These are phyloP conservation scores for Sechiopsis laciniata DNA, from an alignment of 306 rosid genomes.

Conservation along the genomic window DNA sequence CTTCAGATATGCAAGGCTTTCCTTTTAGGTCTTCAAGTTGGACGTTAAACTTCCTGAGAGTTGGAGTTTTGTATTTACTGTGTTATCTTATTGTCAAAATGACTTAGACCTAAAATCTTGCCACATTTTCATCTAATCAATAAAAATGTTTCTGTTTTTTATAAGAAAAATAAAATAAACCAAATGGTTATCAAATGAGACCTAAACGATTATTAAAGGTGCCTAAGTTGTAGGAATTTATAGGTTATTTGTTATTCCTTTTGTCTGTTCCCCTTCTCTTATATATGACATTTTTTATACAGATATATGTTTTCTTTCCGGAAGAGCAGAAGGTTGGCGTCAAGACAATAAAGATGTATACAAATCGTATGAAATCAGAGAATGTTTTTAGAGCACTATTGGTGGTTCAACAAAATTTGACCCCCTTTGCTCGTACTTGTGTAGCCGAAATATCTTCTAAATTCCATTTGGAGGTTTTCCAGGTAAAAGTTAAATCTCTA, in stretches of 20 bases:
- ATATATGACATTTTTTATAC: neutral
- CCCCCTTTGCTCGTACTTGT: conserved; percentile 44
- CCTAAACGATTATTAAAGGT: neutral
- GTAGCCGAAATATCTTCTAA: conserved; percentile 45
- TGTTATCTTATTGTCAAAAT: no score
- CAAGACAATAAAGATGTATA: conserved; percentile 49
- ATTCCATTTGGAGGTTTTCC: conserved; percentile 68
- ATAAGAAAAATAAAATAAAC: no score
- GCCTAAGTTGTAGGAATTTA: no score
- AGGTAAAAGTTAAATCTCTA: conserved; percentile 35
- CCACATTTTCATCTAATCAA: no score
- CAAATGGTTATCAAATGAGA: no score
- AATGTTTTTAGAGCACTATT: conserved; percentile 59
- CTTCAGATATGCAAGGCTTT: no score
- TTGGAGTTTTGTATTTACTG: no score
- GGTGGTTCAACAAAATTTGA: conserved; percentile 54
- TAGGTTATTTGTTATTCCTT: neutral
- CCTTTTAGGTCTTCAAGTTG: no score
- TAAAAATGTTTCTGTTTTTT: no score
- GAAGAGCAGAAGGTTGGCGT: conserved; percentile 62
- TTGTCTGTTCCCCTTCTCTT: neutral
- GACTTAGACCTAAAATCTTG: no score
- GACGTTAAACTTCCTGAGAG: no score
- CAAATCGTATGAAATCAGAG: conserved; percentile 58
- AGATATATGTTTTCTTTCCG: conserved; percentile 74